phyloP scores from a whole-genome alignment of 2,329 filamentous ascomycete species.

The Samsoniella hepiali region DNA sequence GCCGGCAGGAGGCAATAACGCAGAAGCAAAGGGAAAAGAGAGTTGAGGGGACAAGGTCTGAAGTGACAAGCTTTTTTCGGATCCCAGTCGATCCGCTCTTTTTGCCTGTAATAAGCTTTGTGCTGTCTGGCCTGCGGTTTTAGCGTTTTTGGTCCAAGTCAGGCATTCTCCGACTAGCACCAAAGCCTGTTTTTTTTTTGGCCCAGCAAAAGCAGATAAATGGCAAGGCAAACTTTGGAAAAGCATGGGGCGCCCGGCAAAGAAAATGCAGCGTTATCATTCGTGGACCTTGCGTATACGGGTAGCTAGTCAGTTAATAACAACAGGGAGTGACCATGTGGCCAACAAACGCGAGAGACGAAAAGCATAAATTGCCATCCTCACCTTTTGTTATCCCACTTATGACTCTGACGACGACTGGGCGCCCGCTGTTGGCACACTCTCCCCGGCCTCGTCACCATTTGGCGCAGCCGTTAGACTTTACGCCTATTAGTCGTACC shows the following conservation, averaged over 20 bases:
- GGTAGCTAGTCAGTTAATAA: not conserved
- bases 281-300: not conserved
- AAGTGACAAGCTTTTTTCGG: not conserved
- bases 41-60: not conserved
- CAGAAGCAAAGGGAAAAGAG: not conserved
- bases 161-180: conserved; percentile 1
- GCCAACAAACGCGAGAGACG: not conserved
- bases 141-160: not conserved
- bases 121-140: not conserved
- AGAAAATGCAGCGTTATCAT: not conserved
- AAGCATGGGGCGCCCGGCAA: not conserved
- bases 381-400: not conserved
- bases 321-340: no score
- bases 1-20: not conserved
- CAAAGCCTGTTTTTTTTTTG: conserved; percentile 3
- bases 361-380: not conserved
- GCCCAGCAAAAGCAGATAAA: not conserved
- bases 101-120: conserved; percentile 12
- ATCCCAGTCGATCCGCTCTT: conserved; percentile 3
- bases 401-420: not conserved
- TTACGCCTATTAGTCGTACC: not conserved
- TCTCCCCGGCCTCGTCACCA: not conserved
- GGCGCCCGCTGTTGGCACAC: not conserved
- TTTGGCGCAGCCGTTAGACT: conserved; percentile 9
- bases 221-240: not conserved